Percentiles rank a stretch among this genome's conserved stretches.
phyloP scores from a whole-genome alignment of 1,284 basidiomycete species.

The Rhodotorula sp. region DNA sequence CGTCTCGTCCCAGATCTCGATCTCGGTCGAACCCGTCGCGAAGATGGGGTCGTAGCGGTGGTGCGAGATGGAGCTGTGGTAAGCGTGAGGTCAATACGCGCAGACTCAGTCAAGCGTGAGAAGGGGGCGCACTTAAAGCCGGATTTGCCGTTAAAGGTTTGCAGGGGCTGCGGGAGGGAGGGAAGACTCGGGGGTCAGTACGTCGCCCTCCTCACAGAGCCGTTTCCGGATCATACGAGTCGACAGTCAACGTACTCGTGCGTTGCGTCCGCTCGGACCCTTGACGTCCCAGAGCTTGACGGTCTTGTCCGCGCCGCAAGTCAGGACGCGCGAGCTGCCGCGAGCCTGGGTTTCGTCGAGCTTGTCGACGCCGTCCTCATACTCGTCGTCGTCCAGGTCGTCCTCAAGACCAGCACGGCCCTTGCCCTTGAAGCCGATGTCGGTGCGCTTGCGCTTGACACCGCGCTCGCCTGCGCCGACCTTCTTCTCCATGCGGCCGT shows the following conservation, averaged over 20 bases:
- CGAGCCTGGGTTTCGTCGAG: slow-evolving; percentile 28
- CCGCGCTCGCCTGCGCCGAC: slow-evolving; percentile 39
- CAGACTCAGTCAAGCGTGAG: background rate
- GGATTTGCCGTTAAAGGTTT: slow-evolving; percentile 75
- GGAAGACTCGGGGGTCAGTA: slow-evolving; percentile 13
- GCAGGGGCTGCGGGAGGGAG: slow-evolving; percentile 60
- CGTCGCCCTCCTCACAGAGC: slow-evolving; percentile 25
- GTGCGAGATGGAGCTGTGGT: slow-evolving; percentile 82
- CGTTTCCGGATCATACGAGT: no score
- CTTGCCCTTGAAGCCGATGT: slow-evolving; percentile 41
- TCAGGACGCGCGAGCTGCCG: slow-evolving; percentile 71
- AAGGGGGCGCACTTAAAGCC: slow-evolving; percentile 72
- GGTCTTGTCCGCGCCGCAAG: slow-evolving; percentile 86
- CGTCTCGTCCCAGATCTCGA: slow-evolving; percentile 98
- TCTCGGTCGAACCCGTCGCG: slow-evolving; percentile 87
- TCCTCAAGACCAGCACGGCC: slow-evolving; percentile 29
- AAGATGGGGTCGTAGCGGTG: slow-evolving; percentile 84
- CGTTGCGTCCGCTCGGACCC: slow-evolving; percentile 50
- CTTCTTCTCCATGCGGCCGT: slow-evolving; percentile 42
- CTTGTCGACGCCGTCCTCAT: slow-evolving; percentile 13
- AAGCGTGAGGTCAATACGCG: background rate
- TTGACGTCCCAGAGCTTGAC: slow-evolving; percentile 83
- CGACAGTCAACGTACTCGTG: slow-evolving; percentile 8
- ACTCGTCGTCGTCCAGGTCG: slow-evolving; percentile 39
- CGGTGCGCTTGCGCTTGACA: slow-evolving; percentile 35